Conservation (phyloP, 805 yeast species). For the Middelhovenomyces tepae region DNA sequence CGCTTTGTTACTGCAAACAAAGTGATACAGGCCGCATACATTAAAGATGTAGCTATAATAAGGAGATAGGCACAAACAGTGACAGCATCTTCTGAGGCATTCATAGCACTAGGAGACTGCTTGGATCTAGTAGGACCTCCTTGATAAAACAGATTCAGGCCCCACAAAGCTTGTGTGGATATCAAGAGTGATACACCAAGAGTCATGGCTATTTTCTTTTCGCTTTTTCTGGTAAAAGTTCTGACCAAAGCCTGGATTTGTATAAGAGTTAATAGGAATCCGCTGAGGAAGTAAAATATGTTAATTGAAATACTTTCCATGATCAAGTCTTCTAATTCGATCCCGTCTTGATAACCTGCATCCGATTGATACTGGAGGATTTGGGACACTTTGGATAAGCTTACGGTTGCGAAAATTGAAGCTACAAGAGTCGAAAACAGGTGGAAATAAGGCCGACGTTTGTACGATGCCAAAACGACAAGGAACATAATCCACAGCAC, state of each 20-base stretch:
- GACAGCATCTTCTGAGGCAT: constrained; percentile 14
- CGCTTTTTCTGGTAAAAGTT: constrained; percentile 15
- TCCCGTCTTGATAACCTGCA: constrained; percentile 13
- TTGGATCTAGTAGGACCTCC: constrained; percentile 8
- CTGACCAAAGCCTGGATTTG: constrained; percentile 14
- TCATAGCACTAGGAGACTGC: too few relatives aligned
- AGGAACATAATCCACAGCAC: constrained; percentile 10
- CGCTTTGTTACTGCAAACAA: constrained; percentile 13
- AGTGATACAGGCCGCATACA: constrained; percentile 15
- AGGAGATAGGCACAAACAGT: constrained; percentile 18
- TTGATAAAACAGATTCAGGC: constrained; percentile 9
- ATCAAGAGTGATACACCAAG: constrained; percentile 11
- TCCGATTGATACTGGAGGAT: constrained; percentile 4
- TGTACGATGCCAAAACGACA: constrained; percentile 6
- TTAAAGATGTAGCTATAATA: constrained; percentile 15
- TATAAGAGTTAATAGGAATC: constrained; percentile 3
- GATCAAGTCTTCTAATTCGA: constrained; percentile 8
- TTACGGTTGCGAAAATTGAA: constrained; percentile 6
- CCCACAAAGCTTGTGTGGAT: constrained; percentile 8
- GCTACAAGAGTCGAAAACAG: constrained; percentile 6
- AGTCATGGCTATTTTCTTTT: constrained; percentile 12
- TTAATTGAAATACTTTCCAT: constrained; percentile 1
- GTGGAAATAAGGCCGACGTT: constrained; percentile 11
- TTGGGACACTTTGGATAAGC: constrained; percentile 8
- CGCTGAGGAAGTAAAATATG: background rate